Conservation (phyloP, 805 yeast genomes). For the Starmerella khaoyaiensis region DNA sequence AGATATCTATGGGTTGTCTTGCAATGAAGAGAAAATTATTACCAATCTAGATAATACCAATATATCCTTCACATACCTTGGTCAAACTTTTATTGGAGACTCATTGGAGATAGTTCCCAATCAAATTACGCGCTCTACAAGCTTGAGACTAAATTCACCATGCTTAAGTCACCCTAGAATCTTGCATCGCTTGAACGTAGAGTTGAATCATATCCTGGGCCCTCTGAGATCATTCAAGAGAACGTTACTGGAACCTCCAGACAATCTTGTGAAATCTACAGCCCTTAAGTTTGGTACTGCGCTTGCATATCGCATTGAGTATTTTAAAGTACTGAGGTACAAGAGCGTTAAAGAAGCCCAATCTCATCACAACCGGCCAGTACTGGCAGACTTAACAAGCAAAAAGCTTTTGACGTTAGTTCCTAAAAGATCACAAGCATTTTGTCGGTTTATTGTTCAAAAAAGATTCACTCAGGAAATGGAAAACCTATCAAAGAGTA, state of each 20-base stretch:
- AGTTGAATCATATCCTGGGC: not conserved
- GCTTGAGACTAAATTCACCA: not conserved
- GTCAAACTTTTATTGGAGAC: conserved; percentile 1
- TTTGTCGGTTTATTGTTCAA: too few species aligned
- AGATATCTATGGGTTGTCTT: conserved; percentile 7
- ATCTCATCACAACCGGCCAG: too few species aligned
- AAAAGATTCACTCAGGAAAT: too few species aligned
- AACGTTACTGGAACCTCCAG: not conserved
- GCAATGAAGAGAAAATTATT: conserved; percentile 5
- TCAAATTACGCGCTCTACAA: not conserved
- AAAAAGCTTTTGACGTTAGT: too few species aligned
- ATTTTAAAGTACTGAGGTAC: too few species aligned
- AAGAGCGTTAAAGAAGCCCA: too few species aligned
- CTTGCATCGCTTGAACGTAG: not conserved
- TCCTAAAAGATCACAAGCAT: too few species aligned
- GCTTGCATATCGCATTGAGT: conserved; percentile 5
- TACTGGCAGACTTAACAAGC: too few species aligned
- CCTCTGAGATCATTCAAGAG: not conserved
- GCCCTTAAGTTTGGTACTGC: conserved; percentile 3
- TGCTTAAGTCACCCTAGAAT: not conserved
- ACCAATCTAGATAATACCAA: conserved; percentile 1
- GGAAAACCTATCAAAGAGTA: too few species aligned
- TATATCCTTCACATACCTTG: conserved; percentile 6
- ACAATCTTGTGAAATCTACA: not conserved
- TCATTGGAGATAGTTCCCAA: conserved; percentile 6